Evolutionary conservation across 441 rosid species (phyloP).

Genomic region (Heliophila coronopifolia): DNA sequence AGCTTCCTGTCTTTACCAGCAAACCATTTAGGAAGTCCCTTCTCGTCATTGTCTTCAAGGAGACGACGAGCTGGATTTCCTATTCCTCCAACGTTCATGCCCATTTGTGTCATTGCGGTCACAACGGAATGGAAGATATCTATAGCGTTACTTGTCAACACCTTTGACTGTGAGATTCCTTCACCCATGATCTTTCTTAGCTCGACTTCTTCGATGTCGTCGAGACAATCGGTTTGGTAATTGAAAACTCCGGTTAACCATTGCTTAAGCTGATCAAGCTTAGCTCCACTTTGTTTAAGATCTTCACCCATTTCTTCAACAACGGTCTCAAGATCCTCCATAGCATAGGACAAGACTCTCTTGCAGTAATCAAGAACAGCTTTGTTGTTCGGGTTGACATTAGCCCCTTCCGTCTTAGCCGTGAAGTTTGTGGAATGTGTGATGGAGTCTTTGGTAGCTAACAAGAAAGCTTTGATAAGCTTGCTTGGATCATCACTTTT

Average conservation of each 20-base stretch:
- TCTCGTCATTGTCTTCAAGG: conserved; percentile 26
- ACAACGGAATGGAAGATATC: conserved; percentile 35
- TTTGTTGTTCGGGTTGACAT: conserved; percentile 28
- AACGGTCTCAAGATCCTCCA: conserved; percentile 40
- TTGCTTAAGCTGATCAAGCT: conserved; percentile 39
- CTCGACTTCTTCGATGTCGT: conserved; percentile 42
- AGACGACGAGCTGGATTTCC: conserved; percentile 27
- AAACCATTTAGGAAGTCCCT: conserved; percentile 41
- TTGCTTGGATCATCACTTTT: conserved; percentile 56
- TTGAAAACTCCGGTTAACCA: conserved; percentile 61
- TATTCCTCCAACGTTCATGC: conserved; percentile 22
- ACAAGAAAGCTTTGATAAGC: conserved; percentile 40
- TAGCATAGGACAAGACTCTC: conserved; percentile 39
- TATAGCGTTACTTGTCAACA: conserved; percentile 52
- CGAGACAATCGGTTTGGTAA: conserved; percentile 57
- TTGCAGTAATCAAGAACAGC: conserved; percentile 64
- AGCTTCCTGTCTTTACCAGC: conserved; percentile 45
- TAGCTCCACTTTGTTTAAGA: conserved; percentile 30
- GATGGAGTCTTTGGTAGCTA: conserved; percentile 35
- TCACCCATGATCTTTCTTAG: conserved; percentile 29
- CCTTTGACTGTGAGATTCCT: conserved; percentile 31
- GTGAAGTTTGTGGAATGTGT: conserved; percentile 35
- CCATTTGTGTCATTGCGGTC: conserved; percentile 31
- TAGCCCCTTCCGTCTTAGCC: conserved; percentile 23
- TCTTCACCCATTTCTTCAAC: conserved; percentile 33